Conservation (phyloP, 225 moss, liverwort and hornwort genomes). For the Straminergon stramineum region DNA sequence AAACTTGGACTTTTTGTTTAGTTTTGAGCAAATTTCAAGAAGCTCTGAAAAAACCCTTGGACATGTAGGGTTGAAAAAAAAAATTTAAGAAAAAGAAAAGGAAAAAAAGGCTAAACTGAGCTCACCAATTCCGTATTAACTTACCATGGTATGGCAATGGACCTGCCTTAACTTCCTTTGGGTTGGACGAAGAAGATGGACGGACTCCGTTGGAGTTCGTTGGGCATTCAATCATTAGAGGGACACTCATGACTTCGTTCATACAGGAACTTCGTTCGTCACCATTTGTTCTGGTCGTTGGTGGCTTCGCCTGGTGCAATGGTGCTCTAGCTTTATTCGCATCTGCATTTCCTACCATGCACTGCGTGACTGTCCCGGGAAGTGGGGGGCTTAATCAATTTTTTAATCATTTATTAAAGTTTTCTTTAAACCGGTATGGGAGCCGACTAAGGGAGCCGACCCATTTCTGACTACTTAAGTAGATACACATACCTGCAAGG, state of each 20-base stretch:
- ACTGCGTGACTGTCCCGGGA: not conserved
- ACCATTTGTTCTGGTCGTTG: not conserved
- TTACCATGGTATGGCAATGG: not conserved
- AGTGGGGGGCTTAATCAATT: not conserved
- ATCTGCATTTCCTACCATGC: not conserved
- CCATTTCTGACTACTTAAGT: too few relatives aligned
- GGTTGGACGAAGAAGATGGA: not conserved
- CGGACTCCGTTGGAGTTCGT: not conserved
- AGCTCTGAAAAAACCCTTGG: accelerated
- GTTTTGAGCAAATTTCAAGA: not conserved
- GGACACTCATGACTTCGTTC: not conserved
- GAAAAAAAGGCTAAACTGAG: not conserved
- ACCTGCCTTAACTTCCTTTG: not conserved
- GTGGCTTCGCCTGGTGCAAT: not conserved
- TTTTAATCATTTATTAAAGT: not conserved
- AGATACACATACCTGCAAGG: too few relatives aligned
- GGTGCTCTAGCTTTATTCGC: not conserved
- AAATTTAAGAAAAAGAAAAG: too few relatives aligned
- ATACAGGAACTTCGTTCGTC: constrained; percentile 1
- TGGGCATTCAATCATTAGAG: not conserved
- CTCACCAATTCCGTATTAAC: not conserved
- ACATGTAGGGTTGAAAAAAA: too few relatives aligned
- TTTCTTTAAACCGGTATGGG: not conserved
- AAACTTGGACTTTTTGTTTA: not conserved
- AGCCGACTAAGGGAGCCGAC: too few relatives aligned